Percentiles rank a stretch among this genome's conserved stretches.
phyloP scores from a whole-genome alignment of 768 basidiomycete genomes.

The Psilocybe sp. region DNA sequence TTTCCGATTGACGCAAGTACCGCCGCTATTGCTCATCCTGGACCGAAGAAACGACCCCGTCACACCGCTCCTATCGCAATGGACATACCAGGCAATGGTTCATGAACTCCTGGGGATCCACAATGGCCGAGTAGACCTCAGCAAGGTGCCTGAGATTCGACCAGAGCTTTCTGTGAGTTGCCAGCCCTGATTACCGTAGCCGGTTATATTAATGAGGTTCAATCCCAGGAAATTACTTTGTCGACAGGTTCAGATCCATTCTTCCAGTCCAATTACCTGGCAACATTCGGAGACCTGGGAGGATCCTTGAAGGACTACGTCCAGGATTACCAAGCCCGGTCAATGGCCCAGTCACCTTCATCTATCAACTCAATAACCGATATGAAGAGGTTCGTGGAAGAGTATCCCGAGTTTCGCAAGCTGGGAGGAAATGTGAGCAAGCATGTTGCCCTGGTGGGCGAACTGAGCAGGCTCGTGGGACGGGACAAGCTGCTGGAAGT shows the following conservation, averaged over 20 bases:
- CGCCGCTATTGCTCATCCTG: constrained; percentile 87
- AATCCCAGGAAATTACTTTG: constrained; percentile 82
- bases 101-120: constrained; percentile 93
- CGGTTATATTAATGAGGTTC: constrained; percentile 4
- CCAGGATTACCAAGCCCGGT: constrained; percentile 84
- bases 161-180: constrained; percentile 77
- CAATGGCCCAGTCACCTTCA: constrained; percentile 70
- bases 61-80: constrained; percentile 92
- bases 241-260: constrained; percentile 91
- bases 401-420: constrained; percentile 96
- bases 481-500: constrained; percentile 83
- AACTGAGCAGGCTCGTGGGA: constrained; percentile 87
- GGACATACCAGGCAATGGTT: constrained; percentile 99
- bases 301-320: constrained; percentile 90
- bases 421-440: constrained; percentile 98
- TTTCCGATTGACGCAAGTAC: constrained; percentile 84
- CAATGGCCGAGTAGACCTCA: constrained; percentile 88
- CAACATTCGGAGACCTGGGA: constrained; percentile 96
- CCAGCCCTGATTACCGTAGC: not conserved
- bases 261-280: constrained; percentile 85
- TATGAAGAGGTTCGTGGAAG: constrained; percentile 97
- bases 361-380: constrained; percentile 92
- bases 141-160: constrained; percentile 78
- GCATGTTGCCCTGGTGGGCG: constrained; percentile 95
- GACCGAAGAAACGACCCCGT: constrained; percentile 97